phyloP scores from a whole-genome alignment of 2,329 filamentous ascomycete genomes.

The Verticillium albo-atrum region DNA sequence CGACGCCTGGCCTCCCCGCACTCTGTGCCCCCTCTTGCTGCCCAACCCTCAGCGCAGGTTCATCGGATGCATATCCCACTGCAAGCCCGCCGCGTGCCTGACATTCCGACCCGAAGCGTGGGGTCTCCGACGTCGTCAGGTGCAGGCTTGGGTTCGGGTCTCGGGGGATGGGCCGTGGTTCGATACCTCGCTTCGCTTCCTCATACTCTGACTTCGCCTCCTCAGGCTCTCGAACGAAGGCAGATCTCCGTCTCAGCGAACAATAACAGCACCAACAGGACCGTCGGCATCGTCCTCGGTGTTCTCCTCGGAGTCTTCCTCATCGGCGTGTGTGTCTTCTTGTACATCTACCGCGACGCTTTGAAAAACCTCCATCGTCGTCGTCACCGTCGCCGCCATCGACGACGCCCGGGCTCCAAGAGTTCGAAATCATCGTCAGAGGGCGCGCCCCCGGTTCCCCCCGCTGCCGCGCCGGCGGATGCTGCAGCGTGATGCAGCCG shows the following conservation, averaged over 20 bases:
- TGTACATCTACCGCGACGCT: conserved; percentile 34
- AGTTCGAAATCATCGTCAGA: conserved; percentile 26
- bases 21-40: neutral
- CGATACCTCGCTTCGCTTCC: neutral
- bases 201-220: no score
- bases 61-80: conserved; percentile 11
- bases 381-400: conserved; percentile 14
- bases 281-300: conserved; percentile 38
- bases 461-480: neutral
- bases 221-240: neutral
- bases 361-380: conserved; percentile 27
- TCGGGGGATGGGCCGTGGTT: neutral
- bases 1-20: neutral
- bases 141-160: no score
- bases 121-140: neutral
- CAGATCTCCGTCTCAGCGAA: neutral
- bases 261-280: conserved; percentile 28
- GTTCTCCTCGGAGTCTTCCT: conserved; percentile 35
- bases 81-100: neutral
- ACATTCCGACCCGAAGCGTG: neutral
- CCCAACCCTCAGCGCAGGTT: neutral
- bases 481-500: neutral
- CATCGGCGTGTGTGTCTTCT: conserved; percentile 28
- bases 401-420: conserved; percentile 16
- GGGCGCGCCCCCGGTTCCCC: conserved; percentile 2